Conservation (phyloP, 768 basidiomycete species). For the Tylopilus cervinicoccineus region DNA sequence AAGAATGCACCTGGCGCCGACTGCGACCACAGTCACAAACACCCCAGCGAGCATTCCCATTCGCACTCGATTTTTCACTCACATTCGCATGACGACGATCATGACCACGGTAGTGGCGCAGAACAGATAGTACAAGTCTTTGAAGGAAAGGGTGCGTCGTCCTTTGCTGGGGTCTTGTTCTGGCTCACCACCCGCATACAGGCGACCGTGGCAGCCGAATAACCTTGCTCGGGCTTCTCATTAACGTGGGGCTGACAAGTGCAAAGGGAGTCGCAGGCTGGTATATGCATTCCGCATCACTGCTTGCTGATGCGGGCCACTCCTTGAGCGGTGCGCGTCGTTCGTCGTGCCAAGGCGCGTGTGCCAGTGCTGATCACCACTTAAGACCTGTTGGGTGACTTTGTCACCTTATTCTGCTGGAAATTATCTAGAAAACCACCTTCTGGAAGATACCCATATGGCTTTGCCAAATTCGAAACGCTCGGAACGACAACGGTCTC, state of each 20-base stretch:
- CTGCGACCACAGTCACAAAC: constrained; percentile 37
- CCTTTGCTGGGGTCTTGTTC: not conserved
- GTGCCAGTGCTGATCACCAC: constrained; percentile 10
- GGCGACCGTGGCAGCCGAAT: constrained; percentile 81
- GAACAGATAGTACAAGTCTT: constrained; percentile 67
- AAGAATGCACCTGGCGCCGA: not conserved
- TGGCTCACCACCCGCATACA: constrained; percentile 24
- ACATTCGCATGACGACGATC: constrained; percentile 60
- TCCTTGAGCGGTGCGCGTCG: constrained; percentile 71
- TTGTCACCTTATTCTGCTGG: constrained; percentile 89
- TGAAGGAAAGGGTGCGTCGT: constrained; percentile 54
- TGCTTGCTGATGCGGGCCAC: constrained; percentile 94
- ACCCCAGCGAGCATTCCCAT: constrained; percentile 43
- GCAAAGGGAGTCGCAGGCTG: constrained; percentile 88
- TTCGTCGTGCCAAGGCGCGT: not conserved
- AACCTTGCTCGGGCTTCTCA: constrained; percentile 78
- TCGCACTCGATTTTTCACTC: constrained; percentile 65
- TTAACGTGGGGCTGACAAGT: constrained; percentile 78
- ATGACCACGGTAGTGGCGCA: constrained; percentile 55
- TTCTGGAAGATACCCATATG: constrained; percentile 76
- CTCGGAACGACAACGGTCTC: constrained; percentile 91
- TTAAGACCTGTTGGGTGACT: constrained; percentile 81
- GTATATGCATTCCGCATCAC: constrained; percentile 84
- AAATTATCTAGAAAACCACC: constrained; percentile 79
- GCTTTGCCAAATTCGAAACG: constrained; percentile 93